phyloP scores from a whole-genome alignment of 352 stramenopile genomes.

The Vaucheria bursata region DNA sequence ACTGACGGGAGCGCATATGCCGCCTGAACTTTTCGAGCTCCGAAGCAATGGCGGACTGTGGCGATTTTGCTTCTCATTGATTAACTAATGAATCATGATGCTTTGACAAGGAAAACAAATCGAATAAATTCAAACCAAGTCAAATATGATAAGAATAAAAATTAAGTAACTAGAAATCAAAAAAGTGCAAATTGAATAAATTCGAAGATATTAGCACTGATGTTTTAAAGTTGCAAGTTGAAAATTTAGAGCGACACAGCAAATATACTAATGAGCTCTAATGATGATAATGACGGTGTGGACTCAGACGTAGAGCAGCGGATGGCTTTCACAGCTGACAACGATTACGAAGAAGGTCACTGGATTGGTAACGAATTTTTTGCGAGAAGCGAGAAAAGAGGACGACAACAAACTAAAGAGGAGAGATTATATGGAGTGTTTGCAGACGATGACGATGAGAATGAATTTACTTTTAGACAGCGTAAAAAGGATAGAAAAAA shows the following conservation, averaged over 20 bases:
- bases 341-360: conserved; percentile 34
- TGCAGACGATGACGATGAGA: conserved; percentile 23
- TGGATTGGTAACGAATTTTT: conserved; percentile 38
- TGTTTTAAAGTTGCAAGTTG: too few species aligned
- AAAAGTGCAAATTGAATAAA: too few species aligned
- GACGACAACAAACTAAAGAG: conserved; percentile 21
- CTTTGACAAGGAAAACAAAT: too few species aligned
- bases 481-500: conserved; percentile 17
- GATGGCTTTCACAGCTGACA: conserved; percentile 39
- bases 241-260: neutral
- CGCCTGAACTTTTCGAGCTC: too few species aligned
- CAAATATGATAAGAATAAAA: too few species aligned
- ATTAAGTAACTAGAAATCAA: too few species aligned
- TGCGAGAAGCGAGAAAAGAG: conserved; percentile 15
- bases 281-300: conserved; percentile 17
- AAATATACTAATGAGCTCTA: conserved; percentile 29
- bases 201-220: too few species aligned
- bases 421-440: conserved; percentile 33
- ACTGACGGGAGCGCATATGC: neutral
- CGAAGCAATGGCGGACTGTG: too few species aligned
- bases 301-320: conserved; percentile 17
- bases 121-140: too few species aligned
- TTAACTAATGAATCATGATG: too few species aligned
- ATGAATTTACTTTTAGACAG: conserved; percentile 6
- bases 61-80: too few species aligned